Evolutionary conservation across 495 filamentous ascomycete species (phyloP).

Genomic region (Hypoxylon fragiforme): DNA sequence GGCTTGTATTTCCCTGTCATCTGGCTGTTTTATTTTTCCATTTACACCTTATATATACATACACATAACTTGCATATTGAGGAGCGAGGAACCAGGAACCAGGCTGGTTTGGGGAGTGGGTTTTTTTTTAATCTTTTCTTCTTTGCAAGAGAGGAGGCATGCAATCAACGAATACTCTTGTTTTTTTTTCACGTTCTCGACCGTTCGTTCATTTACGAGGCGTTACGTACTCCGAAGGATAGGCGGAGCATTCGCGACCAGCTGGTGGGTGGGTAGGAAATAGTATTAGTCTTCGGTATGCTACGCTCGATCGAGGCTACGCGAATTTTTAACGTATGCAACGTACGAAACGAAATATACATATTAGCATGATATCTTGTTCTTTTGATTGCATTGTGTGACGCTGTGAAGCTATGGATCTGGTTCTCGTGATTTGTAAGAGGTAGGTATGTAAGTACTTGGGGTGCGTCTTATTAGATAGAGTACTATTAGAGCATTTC

Average conservation of each 20-base stretch:
- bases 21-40: constrained; percentile 7
- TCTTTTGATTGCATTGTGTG: too few relatives aligned
- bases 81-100: constrained; percentile 30
- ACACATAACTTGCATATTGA: constrained; percentile 31
- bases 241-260: constrained; percentile 28
- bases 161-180: constrained; percentile 2
- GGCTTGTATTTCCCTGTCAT: constrained; percentile 14
- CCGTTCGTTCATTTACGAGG: constrained; percentile 34
- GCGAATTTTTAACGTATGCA: constrained; percentile 23
- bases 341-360: constrained; percentile 27
- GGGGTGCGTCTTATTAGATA: too few relatives aligned
- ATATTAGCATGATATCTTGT: background rate
- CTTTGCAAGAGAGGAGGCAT: constrained; percentile 5
- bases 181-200: constrained; percentile 2
- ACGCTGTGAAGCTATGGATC: too few relatives aligned
- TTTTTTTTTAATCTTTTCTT: constrained; percentile 16
- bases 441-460: too few relatives aligned
- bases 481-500: too few relatives aligned
- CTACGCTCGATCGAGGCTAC: constrained; percentile 23
- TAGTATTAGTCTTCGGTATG: too few relatives aligned
- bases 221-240: constrained; percentile 20
- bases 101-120: constrained; percentile 31
- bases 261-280: constrained; percentile 18
- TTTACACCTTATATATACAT: constrained; percentile 18
- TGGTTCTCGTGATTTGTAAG: too few relatives aligned